Base-by-base conservation (phyloP, 306 rosid species). In the Dalbergia cultrata region DNA sequence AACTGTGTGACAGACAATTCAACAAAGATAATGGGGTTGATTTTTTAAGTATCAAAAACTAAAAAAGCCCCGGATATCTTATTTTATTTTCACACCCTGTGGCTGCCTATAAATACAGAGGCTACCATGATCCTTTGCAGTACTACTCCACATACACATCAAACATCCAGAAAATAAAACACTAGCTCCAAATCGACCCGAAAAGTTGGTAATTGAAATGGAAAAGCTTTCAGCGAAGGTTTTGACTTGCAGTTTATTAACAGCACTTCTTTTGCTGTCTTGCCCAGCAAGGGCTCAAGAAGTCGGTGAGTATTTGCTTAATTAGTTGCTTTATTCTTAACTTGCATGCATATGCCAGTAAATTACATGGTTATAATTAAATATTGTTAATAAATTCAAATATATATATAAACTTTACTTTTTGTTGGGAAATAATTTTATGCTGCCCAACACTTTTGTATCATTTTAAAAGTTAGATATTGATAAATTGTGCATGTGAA, bases 231-330 rank as follows among this genome's bases (percentile, higher is more conserved):
- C 63, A 3, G 61, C 49, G 8, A 52, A 49, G 31, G 35, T 79
- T 44, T 75, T 85, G 64, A 66, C 74, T 70, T 85, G 61, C 81
- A 6, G 74, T 63, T 86, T 78, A 54, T 80, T 87, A 62, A 8
- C 73, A 16, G 57, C 82, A 71, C 66, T 86, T 59, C 52, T 78
- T 73, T 74, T 79, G 72, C 50, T 76, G 6, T 78, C 86, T 22
- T 12, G 31, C 73, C 88, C 77, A 6, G 72, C 78, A 74, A 35
- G 70, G 77, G 79, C 88, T 70, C 47, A 65, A 6, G 95, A 87
- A 87, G 93, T 86, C 66, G 96, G 96, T 91, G 84, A 78, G 86
- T 1, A 66, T 41, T 81, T 45, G 5, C 13, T 56, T 26, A 26
- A 2, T 26, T 26, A 26, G 31, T 26, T 26, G 31, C 31, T 26